These are phyloP conservation scores for Naegleria lovaniensis DNA, from an alignment of 208 protist species.

Conservation along the genomic window DNA sequence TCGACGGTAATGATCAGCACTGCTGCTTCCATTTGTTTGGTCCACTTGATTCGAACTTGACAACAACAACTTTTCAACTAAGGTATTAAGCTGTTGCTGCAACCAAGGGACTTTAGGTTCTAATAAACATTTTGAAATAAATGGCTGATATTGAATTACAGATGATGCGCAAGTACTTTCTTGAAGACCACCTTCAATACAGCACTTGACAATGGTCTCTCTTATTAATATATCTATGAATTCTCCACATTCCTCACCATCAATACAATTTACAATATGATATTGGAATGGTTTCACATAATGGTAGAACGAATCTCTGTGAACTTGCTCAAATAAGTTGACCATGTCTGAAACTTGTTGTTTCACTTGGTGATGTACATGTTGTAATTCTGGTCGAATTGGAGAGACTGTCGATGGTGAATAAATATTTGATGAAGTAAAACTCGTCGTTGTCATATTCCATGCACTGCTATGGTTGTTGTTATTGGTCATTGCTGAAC, in stretches of 20 bases:
- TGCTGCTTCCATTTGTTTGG: too few species aligned
- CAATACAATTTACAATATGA: neutral
- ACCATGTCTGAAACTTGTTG: neutral
- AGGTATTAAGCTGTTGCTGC: too few species aligned
- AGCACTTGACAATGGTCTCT: neutral
- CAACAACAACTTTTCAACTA: too few species aligned
- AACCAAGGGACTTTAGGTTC: too few species aligned
- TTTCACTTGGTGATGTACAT: neutral
- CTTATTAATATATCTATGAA: neutral
- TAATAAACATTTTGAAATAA: constrained; percentile 1
- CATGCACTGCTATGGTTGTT: too few species aligned
- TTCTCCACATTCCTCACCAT: neutral
- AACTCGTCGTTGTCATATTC: neutral
- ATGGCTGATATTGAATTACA: neutral
- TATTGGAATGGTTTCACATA: neutral
- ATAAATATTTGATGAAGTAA: neutral
- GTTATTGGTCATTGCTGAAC: too few species aligned
- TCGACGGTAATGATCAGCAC: too few species aligned
- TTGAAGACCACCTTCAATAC: neutral
- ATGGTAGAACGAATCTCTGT: neutral
- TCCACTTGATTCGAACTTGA: too few species aligned
- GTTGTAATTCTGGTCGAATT: neutral
- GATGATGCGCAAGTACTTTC: neutral
- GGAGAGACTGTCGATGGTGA: neutral
- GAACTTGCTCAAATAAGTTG: neutral